Conservation (phyloP, 2,329 filamentous ascomycete genomes). For the Alternaria sp. region DNA sequence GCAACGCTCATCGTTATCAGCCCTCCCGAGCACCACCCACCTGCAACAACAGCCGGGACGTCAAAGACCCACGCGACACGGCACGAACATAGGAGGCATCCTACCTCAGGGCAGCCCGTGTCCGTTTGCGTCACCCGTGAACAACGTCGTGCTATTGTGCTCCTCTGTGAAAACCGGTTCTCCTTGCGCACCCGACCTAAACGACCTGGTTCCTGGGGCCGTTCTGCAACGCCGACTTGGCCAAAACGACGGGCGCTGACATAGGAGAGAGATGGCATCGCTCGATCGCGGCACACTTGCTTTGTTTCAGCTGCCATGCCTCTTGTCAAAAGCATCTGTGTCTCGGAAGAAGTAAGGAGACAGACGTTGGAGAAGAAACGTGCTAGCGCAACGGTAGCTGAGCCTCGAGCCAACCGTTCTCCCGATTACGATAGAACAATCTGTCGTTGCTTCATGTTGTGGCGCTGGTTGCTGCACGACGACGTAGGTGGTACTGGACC, state of each 20-base stretch:
- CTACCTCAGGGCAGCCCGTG: slow-evolving; percentile 8
- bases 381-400: slow-evolving; percentile 12
- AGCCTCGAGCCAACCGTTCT: slow-evolving; percentile 23
- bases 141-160: slow-evolving; percentile 11
- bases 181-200: slow-evolving; percentile 8
- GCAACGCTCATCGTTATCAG: slow-evolving; percentile 3
- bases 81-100: slow-evolving; percentile 2
- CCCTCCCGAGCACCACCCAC: not conserved
- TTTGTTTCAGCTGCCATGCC: slow-evolving; percentile 1
- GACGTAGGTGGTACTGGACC: slow-evolving; percentile 6
- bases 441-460: slow-evolving; percentile 15
- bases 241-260: not conserved
- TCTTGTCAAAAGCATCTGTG: slow-evolving; percentile 3
- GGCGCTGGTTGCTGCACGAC: slow-evolving; percentile 12
- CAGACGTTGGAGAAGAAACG: slow-evolving; percentile 16
- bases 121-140: slow-evolving; percentile 9
- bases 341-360: not conserved
- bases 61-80: slow-evolving; percentile 23
- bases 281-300: slow-evolving; percentile 1
- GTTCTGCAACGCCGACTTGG: slow-evolving; percentile 5
- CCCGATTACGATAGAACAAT: slow-evolving; percentile 13
- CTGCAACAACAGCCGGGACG: slow-evolving; percentile 16
- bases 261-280: slow-evolving; percentile 3
- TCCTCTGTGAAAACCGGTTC: slow-evolving; percentile 13
- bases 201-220: slow-evolving; percentile 2